These are phyloP conservation scores for Cyathus striatus DNA, from an alignment of 768 basidiomycete species.

Conservation along the genomic window DNA sequence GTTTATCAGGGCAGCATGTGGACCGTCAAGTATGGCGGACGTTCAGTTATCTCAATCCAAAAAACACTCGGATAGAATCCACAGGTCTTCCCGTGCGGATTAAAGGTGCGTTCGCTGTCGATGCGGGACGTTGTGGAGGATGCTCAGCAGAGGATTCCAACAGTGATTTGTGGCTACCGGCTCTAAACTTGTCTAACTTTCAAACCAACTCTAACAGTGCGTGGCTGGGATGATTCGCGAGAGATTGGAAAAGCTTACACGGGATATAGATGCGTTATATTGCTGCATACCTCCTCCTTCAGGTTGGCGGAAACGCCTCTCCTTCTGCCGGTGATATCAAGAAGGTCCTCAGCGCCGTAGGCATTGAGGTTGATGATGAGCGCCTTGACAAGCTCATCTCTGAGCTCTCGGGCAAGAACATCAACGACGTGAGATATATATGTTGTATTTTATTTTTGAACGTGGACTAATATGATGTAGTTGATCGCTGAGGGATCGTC, in stretches of 20 bases:
- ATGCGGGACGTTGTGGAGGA: neutral
- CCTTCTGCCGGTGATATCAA: slow-evolving; percentile 87
- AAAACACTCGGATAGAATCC: slow-evolving; percentile 79
- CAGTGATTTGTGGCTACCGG: slow-evolving; percentile 94
- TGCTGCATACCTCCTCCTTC: slow-evolving; percentile 97
- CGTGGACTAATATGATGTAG: slow-evolving; percentile 25
- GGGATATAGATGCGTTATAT: slow-evolving; percentile 83
- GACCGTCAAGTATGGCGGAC: too few relatives aligned
- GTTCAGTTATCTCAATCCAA: slow-evolving; percentile 22
- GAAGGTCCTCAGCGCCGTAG: slow-evolving; percentile 79
- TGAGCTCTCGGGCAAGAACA: slow-evolving; percentile 87
- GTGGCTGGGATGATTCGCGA: neutral
- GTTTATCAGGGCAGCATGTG: slow-evolving; percentile 28
- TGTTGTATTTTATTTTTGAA: neutral
- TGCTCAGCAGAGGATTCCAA: slow-evolving; percentile 7
- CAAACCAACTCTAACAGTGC: slow-evolving; percentile 34
- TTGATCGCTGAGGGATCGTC: slow-evolving; percentile 88
- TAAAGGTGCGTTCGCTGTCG: slow-evolving; percentile 55
- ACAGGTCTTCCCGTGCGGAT: slow-evolving; percentile 91
- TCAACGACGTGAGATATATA: slow-evolving; percentile 64
- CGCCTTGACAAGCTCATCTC: slow-evolving; percentile 79
- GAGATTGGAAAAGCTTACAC: too few relatives aligned
- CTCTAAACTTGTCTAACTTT: slow-evolving; percentile 20
- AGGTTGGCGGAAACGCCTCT: slow-evolving; percentile 85
- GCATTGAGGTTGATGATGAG: slow-evolving; percentile 82